phyloP scores from a whole-genome alignment of 176 grass and related monocot genomes.

The Oropetium thomaeum region DNA sequence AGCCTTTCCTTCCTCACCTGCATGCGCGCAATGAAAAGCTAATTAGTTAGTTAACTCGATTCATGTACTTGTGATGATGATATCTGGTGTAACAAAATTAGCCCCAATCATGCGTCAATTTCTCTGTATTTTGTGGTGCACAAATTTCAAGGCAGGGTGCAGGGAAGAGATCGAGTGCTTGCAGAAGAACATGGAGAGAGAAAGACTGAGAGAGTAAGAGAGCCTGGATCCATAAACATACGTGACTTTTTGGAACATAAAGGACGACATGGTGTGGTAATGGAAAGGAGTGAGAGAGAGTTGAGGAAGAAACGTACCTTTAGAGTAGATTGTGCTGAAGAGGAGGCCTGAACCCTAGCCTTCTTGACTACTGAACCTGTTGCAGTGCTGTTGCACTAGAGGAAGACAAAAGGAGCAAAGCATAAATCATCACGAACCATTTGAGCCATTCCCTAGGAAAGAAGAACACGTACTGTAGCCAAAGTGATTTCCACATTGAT shows the following conservation, averaged over 20 bases:
- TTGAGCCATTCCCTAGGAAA: conserved; percentile 36
- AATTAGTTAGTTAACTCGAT: neutral
- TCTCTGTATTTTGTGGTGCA: conserved; percentile 6
- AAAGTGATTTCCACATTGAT: conserved; percentile 19
- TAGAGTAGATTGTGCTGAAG: conserved; percentile 96
- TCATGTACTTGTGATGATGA: neutral
- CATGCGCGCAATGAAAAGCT: neutral
- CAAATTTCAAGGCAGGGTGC: neutral
- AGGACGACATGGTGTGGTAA: neutral
- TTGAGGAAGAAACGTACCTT: conserved; percentile 84
- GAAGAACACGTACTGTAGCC: neutral
- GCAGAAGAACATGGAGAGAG: neutral
- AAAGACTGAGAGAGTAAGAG: conserved; percentile 14
- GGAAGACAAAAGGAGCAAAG: conserved; percentile 54
- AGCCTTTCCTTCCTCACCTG: conserved; percentile 95
- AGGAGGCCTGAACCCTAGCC: conserved; percentile 88
- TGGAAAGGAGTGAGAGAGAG: conserved; percentile 42
- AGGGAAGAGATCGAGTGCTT: neutral
- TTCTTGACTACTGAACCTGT: conserved; percentile 91
- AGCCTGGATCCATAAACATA: neutral
- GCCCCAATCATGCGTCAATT: neutral
- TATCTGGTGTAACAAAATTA: neutral
- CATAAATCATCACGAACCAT: conserved; percentile 53
- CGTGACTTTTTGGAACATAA: neutral
- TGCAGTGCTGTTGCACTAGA: conserved; percentile 96